A percentile compares a stretch with the other conserved stretches of the same genome.
Conservation (phyloP, 768 basidiomycete species). For the Rhizopogon vulgaris region DNA sequence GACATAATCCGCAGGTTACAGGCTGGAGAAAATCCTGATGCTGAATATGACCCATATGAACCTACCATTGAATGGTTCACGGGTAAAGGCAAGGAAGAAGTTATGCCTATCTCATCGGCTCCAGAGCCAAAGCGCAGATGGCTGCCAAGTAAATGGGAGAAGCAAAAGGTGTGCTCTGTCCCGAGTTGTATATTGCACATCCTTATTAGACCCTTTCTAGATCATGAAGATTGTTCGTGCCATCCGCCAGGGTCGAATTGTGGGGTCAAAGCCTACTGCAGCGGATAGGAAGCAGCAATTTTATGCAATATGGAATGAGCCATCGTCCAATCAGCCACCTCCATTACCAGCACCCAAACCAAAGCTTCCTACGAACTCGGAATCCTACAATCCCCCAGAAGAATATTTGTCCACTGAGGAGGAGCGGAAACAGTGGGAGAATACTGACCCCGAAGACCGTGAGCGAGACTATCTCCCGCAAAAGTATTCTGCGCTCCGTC, state of each 20-base stretch:
- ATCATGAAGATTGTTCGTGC: constrained; percentile 99
- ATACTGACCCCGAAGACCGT: constrained; percentile 79
- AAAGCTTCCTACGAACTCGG: constrained; percentile 83
- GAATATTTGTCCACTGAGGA: constrained; percentile 88
- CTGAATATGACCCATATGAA: constrained; percentile 86
- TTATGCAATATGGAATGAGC: constrained; percentile 86
- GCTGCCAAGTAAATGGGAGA: constrained; percentile 99
- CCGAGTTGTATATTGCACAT: background rate
- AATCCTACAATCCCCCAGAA: constrained; percentile 97
- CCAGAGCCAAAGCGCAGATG: constrained; percentile 96
- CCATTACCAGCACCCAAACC: constrained; percentile 92
- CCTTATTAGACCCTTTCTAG: constrained; percentile 33
- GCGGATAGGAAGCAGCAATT: constrained; percentile 58
- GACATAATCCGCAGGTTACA: constrained; percentile 94
- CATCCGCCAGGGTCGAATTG: constrained; percentile 91
- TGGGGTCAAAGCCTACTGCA: constrained; percentile 84
- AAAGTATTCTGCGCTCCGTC: constrained; percentile 78
- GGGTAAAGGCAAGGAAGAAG: constrained; percentile 88
- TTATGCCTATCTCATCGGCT: constrained; percentile 87
- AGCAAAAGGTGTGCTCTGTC: constrained; percentile 72
- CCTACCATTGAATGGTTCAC: constrained; percentile 97
- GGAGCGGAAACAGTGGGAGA: constrained; percentile 81
- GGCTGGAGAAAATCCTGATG: constrained; percentile 86
- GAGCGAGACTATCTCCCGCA: constrained; percentile 84
- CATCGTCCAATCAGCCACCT: constrained; percentile 68